Evolutionary conservation across 2,329 filamentous ascomycete genomes (phyloP).

Genomic region (Beauveria sp.): DNA sequence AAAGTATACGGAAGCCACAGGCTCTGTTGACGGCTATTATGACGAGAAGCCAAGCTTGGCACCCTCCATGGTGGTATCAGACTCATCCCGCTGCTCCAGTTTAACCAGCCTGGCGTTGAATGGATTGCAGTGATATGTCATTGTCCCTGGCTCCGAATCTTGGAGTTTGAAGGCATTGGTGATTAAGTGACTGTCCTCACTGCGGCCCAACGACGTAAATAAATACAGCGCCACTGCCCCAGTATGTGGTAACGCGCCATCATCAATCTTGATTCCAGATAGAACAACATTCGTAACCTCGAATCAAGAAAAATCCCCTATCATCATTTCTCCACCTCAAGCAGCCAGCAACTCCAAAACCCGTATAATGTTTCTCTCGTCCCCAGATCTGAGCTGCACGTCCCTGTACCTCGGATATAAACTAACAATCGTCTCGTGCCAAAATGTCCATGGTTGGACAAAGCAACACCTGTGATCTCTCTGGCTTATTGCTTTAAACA

Average conservation of each 20-base stretch:
- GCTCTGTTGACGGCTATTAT: background rate
- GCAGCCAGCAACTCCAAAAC: background rate
- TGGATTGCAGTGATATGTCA: too few species aligned
- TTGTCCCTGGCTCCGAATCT: too few species aligned
- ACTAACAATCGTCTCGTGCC: background rate
- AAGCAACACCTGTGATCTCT: background rate
- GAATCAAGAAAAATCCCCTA: background rate
- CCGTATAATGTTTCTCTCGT: background rate
- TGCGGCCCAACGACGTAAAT: too few species aligned
- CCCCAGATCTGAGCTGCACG: background rate
- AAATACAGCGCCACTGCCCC: too few species aligned
- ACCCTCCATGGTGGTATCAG: too few species aligned
- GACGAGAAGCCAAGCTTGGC: too few species aligned
- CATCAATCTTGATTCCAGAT: background rate
- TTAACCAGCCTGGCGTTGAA: too few species aligned
- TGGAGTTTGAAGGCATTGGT: too few species aligned
- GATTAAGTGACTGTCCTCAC: too few species aligned
- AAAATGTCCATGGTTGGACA: background rate
- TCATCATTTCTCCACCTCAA: background rate
- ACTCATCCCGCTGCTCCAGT: too few species aligned
- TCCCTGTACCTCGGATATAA: background rate
- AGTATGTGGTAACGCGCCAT: background rate
- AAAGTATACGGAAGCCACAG: background rate
- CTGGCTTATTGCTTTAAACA: background rate
- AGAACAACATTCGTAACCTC: too few species aligned